These are phyloP conservation scores for Sugiyamaella mastotermitis DNA, from an alignment of 805 yeast genomes.

Conservation along the genomic window DNA sequence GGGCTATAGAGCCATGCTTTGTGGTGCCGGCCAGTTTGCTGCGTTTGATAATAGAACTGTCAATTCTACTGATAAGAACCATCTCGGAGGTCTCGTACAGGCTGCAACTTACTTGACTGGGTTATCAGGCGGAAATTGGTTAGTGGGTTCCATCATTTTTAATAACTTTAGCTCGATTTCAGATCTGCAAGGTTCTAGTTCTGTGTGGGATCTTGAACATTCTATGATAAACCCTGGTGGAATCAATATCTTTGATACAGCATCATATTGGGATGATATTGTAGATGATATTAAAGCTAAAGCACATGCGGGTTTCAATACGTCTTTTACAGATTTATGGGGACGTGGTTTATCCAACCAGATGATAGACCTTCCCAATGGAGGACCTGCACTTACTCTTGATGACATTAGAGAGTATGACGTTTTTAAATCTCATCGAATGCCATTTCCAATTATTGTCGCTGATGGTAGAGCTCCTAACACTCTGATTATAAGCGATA, in stretches of 20 bases:
- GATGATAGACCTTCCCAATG: conserved; percentile 48
- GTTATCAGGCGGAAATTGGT: conserved; percentile 81
- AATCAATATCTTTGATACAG: conserved; percentile 45
- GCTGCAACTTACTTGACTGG: conserved; percentile 65
- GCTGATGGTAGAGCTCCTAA: conserved; percentile 40
- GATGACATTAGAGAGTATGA: conserved; percentile 49
- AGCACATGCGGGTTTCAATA: conserved; percentile 57
- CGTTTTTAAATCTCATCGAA: conserved; percentile 49
- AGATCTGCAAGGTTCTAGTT: conserved; percentile 39
- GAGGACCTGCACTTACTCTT: conserved; percentile 52
- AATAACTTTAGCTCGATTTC: conserved; percentile 70
- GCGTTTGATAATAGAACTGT: conserved; percentile 68
- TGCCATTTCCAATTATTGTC: conserved; percentile 58
- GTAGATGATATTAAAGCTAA: conserved; percentile 36
- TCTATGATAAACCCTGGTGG: conserved; percentile 61
- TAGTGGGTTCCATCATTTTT: conserved; percentile 56
- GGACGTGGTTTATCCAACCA: conserved; percentile 63
- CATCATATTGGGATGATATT: conserved; percentile 41
- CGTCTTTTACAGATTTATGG: conserved; percentile 75
- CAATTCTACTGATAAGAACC: conserved; percentile 39
- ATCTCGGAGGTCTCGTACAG: conserved; percentile 69
- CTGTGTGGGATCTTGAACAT: conserved; percentile 62
- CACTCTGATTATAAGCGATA: conserved; percentile 44
- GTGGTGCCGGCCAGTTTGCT: conserved; percentile 77
- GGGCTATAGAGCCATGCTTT: conserved; percentile 82